These are phyloP conservation scores for Boletus smithii DNA, from an alignment of 1,284 basidiomycete species.

Conservation along the genomic window DNA sequence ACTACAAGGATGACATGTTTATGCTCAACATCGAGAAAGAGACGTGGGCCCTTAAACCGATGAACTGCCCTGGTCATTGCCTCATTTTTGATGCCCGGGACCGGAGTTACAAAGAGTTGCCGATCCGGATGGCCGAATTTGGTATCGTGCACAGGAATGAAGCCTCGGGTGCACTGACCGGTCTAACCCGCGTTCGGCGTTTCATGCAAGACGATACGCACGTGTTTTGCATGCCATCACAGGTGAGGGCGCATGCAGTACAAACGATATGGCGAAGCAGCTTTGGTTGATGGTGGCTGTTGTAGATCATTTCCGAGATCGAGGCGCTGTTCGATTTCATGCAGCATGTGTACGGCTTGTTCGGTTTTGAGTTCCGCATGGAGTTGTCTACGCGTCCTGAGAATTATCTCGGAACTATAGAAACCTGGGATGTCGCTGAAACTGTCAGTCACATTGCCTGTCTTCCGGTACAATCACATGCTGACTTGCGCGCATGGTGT, in stretches of 20 bases:
- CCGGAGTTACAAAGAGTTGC: constrained; percentile 93
- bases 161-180: constrained; percentile 91
- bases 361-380: constrained; percentile 95
- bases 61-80: constrained; percentile 99
- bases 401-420: constrained; percentile 87
- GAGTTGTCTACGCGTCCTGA: constrained; percentile 96
- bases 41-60: constrained; percentile 91
- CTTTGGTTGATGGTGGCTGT: neutral
- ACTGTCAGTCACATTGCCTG: constrained; percentile 42
- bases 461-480: neutral
- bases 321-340: constrained; percentile 91
- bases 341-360: constrained; percentile 90
- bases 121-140: constrained; percentile 97
- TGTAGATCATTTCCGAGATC: constrained; percentile 86
- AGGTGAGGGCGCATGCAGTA: constrained; percentile 44
- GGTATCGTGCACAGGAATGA: constrained; percentile 98
- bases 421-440: constrained; percentile 90
- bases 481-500: constrained; percentile 12
- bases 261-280: neutral
- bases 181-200: constrained; percentile 88
- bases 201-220: constrained; percentile 99
- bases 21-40: constrained; percentile 92
- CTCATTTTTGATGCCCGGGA: constrained; percentile 95
- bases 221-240: constrained; percentile 94
- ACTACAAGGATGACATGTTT: constrained; percentile 99